A percentile compares a stretch with the other conserved stretches of the same genome.
phyloP scores from a whole-genome alignment of 208 protist species.

The Naegleria fowleri region DNA sequence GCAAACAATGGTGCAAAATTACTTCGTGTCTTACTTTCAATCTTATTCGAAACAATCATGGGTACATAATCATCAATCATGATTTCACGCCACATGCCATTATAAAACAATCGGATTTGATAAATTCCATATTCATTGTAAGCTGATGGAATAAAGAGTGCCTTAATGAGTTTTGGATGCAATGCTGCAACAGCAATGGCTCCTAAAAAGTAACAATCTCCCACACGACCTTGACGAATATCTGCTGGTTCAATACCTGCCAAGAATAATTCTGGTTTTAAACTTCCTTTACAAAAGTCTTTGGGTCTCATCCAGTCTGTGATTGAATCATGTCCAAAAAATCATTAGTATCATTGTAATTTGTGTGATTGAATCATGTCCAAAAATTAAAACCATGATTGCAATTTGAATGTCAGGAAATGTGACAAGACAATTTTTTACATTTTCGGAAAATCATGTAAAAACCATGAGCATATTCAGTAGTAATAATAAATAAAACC shows the following conservation, averaged over 20 bases:
- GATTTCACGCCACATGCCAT: not conserved
- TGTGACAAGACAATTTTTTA: no score
- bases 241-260: not conserved
- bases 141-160: not conserved
- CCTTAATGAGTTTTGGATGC: not conserved
- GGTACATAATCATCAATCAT: not conserved
- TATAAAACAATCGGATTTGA: not conserved
- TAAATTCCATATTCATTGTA: slow-evolving; percentile 3
- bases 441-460: no score
- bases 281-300: not conserved
- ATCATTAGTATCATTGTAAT: no score
- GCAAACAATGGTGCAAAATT: not conserved
- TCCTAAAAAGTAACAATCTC: not conserved
- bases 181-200: not conserved
- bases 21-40: not conserved
- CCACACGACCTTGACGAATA: not conserved
- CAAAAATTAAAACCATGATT: no score
- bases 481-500: not conserved
- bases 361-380: no score
- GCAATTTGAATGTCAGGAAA: no score
- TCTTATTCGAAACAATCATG: not conserved
- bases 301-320: not conserved
- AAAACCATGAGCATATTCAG: no score
- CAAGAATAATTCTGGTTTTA: not conserved
- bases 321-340: no score